Percentiles rank a stretch among this genome's conserved stretches.
phyloP scores from a whole-genome alignment of 805 yeast genomes.

The Saccharomyces jurei region DNA sequence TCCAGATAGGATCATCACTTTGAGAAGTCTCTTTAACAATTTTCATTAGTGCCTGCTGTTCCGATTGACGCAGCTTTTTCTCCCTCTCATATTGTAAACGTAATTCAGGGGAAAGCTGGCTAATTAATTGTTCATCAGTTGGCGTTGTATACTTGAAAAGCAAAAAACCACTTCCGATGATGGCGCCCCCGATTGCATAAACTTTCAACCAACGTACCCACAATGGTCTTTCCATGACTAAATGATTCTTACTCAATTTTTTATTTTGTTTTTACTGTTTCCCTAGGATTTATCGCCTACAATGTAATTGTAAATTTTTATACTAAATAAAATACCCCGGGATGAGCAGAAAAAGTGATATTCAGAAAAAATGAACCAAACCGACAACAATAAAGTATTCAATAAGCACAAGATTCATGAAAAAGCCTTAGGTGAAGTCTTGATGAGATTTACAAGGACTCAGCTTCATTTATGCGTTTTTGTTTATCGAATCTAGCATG shows the following conservation, averaged over 20 bases:
- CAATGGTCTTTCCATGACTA: conserved; percentile 33
- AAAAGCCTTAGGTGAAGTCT: neutral
- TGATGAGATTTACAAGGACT: neutral
- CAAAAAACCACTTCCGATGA: conserved; percentile 65
- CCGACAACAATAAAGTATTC: neutral
- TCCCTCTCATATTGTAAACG: conserved; percentile 66
- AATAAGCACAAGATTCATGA: too few species aligned
- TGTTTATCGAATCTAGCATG: neutral
- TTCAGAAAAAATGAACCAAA: neutral
- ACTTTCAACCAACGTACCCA: conserved; percentile 56
- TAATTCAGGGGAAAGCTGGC: conserved; percentile 73
- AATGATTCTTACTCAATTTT: neutral
- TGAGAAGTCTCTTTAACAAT: conserved; percentile 55
- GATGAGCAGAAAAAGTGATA: neutral
- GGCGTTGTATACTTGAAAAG: conserved; percentile 73
- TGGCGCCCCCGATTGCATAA: conserved; percentile 51
- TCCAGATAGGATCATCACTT: conserved; percentile 77
- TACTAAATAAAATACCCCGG: neutral
- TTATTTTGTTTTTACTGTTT: neutral
- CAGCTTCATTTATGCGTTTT: neutral
- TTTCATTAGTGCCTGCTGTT: conserved; percentile 62
- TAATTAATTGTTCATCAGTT: conserved; percentile 70
- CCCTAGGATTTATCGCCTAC: neutral
- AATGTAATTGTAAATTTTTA: neutral
- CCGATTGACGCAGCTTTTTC: conserved; percentile 51